Conservation (phyloP, 805 yeast species). For the Saccharomycopsis babjevae region DNA sequence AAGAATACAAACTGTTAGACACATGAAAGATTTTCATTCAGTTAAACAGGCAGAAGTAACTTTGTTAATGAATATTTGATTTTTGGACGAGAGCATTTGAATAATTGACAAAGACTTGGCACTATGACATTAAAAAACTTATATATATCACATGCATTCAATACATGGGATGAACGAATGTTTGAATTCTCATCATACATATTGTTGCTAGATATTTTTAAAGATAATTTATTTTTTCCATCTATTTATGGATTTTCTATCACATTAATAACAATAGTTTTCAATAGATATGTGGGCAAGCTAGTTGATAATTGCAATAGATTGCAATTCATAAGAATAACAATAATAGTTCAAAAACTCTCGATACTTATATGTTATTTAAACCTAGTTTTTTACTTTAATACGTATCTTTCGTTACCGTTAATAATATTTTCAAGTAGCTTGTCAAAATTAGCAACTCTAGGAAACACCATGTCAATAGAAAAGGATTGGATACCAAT, state of each 20-base stretch:
- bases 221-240: background rate
- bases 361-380: background rate
- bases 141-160: background rate
- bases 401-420: background rate
- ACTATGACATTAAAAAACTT: background rate
- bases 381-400: background rate
- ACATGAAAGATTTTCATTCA: too few relatives aligned
- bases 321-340: background rate
- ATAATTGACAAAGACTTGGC: too few relatives aligned
- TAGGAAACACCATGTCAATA: background rate
- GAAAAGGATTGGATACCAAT: background rate
- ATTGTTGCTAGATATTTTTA: background rate
- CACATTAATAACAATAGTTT: background rate
- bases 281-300: background rate
- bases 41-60: too few relatives aligned
- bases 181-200: background rate
- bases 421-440: background rate
- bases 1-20: too few relatives aligned
- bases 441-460: background rate
- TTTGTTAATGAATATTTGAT: too few relatives aligned
- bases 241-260: background rate
- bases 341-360: background rate
- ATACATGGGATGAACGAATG: constrained; percentile 1
- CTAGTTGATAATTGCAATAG: background rate
- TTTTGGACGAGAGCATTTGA: too few relatives aligned